These are phyloP conservation scores for Annulohypoxylon moriforme DNA, from an alignment of 495 filamentous ascomycete species.

Conservation along the genomic window DNA sequence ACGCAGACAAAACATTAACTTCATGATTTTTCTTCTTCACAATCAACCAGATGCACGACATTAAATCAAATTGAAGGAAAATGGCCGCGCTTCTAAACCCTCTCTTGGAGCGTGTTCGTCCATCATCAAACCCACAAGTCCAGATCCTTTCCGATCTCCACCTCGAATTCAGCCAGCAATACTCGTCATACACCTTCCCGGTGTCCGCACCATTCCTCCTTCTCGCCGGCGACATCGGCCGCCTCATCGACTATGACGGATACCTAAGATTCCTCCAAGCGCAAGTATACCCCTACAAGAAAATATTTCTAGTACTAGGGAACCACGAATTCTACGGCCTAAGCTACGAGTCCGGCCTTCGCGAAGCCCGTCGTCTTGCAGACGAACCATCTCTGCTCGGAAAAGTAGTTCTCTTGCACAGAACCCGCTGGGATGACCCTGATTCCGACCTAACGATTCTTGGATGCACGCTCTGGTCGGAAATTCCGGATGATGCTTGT, in stretches of 20 bases:
- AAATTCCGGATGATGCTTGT: constrained; percentile 48
- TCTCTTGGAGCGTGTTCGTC: not conserved
- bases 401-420: constrained; percentile 61
- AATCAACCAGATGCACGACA: too few relatives aligned
- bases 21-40: too few relatives aligned
- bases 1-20: too few relatives aligned
- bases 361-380: constrained; percentile 57
- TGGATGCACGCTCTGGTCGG: constrained; percentile 69
- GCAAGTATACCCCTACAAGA: constrained; percentile 57
- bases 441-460: constrained; percentile 57
- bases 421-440: constrained; percentile 53
- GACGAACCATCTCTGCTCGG: constrained; percentile 57
- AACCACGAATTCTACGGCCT: constrained; percentile 70
- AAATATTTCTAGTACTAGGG: constrained; percentile 66
- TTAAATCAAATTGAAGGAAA: not conserved
- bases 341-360: constrained; percentile 52
- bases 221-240: constrained; percentile 69
- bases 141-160: constrained; percentile 78
- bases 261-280: constrained; percentile 63
- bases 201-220: constrained; percentile 62
- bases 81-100: not conserved
- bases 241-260: constrained; percentile 62
- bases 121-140: constrained; percentile 53
- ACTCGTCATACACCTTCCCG: constrained; percentile 60
- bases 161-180: constrained; percentile 66